Evolutionary conservation across 495 filamentous ascomycete genomes (phyloP), one percentile per base, ranked within the genome.

Genomic region (Emericellopsis terricola): DNA sequence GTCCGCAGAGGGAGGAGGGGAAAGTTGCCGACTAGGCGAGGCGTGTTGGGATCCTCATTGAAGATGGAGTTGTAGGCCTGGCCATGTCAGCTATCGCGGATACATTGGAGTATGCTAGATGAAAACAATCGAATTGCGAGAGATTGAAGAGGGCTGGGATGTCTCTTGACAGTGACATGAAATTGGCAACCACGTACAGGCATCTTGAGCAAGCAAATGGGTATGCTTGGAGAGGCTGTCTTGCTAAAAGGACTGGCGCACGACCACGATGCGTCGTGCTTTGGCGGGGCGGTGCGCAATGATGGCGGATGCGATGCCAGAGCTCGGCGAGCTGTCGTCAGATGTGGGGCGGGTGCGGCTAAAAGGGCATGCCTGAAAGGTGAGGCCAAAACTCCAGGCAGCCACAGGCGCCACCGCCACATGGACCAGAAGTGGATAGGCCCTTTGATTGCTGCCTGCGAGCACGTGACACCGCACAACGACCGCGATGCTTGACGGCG

Each of bases 1-100:
- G 87, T 94, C 45, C 89, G 89, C 26, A 97, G 76, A 3, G 87
- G 85, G 40, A 94, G 74, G 46, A 96, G 76, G 24, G 89, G 82
- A 56, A 96, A 82, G 68, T 93, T 94, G 45, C 87, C 86, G 70
- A 71, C 47, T 15, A 58, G 44, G 31, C 53, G 52, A 2, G 48
- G 52, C 33, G 50, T 46, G 46, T 47, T 50, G 44, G 55, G 71
- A 53, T 87, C 81, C 45, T 74, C 65, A 53, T 91, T 78, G 73
- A 92, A 92, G 65, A 87, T 75, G 50, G 80, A 86, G 64, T 89
- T 83, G 65, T 89, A 91, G 59, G 81, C 81, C 82, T 93, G 51
- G 14, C n/a, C 24, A 18, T 9, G 34, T n/a, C 9, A 3, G 7
- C 6, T n/a, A n/a, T n/a, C n/a, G n/a, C n/a, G 29, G 34, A 33